Evolutionary conservation across 805 yeast species (phyloP).

Genomic region (Kluyveromyces starmeri): DNA sequence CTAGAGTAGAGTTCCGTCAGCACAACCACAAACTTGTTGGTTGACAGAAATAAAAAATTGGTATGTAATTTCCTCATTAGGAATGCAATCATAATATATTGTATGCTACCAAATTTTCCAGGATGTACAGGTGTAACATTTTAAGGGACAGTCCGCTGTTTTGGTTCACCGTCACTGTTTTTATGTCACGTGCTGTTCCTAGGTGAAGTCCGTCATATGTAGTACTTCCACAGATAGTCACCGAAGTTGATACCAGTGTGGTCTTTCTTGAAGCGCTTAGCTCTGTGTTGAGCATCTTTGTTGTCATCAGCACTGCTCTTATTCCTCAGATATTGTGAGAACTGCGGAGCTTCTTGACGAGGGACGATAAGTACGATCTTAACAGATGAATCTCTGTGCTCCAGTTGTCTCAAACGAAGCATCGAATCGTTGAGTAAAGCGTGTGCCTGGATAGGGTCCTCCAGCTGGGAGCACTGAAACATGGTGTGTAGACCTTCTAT

Average conservation of each 20-base stretch:
- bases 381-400: conserved; percentile 8
- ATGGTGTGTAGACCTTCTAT: conserved; percentile 24
- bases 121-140: too few species aligned
- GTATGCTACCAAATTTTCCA: too few species aligned
- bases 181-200: too few species aligned
- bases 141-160: too few species aligned
- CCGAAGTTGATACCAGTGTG: conserved; percentile 1
- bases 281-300: neutral
- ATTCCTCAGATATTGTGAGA: neutral
- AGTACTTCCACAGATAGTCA: conserved; percentile 4
- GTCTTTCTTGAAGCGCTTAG: conserved; percentile 1
- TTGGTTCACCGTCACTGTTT: too few species aligned
- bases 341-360: conserved; percentile 3
- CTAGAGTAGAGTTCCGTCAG: too few species aligned
- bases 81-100: too few species aligned
- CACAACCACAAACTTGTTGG: too few species aligned
- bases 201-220: too few species aligned
- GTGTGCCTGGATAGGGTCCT: conserved; percentile 15
- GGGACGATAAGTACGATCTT: conserved; percentile 1
- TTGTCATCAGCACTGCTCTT: neutral
- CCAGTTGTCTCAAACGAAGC: conserved; percentile 16
- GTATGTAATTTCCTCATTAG: too few species aligned
- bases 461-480: conserved; percentile 21
- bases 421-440: conserved; percentile 15
- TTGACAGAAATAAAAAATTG: too few species aligned